Conservation (phyloP, 768 basidiomycete species). For the Antrodiella citrinella region DNA sequence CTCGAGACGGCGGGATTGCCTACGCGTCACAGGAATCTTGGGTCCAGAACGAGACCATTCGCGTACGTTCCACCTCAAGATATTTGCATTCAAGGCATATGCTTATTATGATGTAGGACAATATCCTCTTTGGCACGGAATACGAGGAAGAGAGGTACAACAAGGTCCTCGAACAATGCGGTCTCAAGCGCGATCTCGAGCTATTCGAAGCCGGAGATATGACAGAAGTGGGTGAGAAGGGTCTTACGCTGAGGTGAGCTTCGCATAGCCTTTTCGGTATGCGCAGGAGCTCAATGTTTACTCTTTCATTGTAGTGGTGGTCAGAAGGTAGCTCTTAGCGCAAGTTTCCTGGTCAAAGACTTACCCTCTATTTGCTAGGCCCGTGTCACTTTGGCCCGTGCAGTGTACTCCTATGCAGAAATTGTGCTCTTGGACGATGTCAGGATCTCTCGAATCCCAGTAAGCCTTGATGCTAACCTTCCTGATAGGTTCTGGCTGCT, state of each 20-base stretch:
- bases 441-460: not conserved
- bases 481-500: slow-evolving; percentile 6
- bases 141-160: slow-evolving; percentile 37
- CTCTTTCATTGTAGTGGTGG: slow-evolving; percentile 25
- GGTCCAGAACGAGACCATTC: slow-evolving; percentile 74
- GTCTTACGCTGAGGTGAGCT: slow-evolving; percentile 32
- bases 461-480: not conserved
- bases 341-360: not conserved
- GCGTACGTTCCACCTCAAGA: slow-evolving; percentile 22
- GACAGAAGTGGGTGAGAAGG: slow-evolving; percentile 56
- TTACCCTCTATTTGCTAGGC: slow-evolving; percentile 24
- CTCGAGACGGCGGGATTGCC: slow-evolving; percentile 59
- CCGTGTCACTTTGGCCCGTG: slow-evolving; percentile 50
- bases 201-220: slow-evolving; percentile 41
- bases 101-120: slow-evolving; percentile 25
- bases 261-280: not conserved
- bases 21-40: slow-evolving; percentile 81
- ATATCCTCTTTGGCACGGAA: slow-evolving; percentile 40
- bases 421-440: slow-evolving; percentile 70
- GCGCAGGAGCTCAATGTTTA: not conserved
- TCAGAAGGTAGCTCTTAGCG: slow-evolving; percentile 28
- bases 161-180: slow-evolving; percentile 31
- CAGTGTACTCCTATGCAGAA: slow-evolving; percentile 49
- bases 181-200: slow-evolving; percentile 36
- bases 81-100: not conserved